Evolutionary conservation across 2,329 filamentous ascomycete genomes (phyloP), one percentile per base, ranked within the genome.

Genomic region (Calonectria montana): DNA sequence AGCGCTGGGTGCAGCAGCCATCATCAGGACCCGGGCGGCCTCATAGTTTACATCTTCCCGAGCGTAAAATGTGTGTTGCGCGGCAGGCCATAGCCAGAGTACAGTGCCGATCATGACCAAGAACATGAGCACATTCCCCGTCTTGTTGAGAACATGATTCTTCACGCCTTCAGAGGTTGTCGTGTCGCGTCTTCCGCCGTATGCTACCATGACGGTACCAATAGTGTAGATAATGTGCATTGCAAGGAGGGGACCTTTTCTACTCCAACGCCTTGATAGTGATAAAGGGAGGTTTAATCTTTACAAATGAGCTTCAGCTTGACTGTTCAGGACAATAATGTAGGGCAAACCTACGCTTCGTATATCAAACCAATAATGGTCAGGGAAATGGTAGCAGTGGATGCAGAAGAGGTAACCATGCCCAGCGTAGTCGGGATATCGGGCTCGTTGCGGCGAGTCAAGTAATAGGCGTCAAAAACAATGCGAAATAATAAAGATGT

Each of bases 401-500:
- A 57, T 9, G 53, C 64, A 7, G 64, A 45, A 31, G 41, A 45
- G 25, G 64, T 57, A 35, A 70, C 67, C 43, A 70, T 55, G 2
- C 43, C 45, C 6, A 67, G 21, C 9, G 27, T 55, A 13, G 45
- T 70, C 4, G 67, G 41, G 12, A 66, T 35, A 12, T 70, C 55
- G 37, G 64, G 64, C 12, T 66, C 50, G n/a, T 66, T 57, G 37
- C 35, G 50, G 45, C 50, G 67, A 9, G 55, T 43, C 18, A 67
- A 27, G 31, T 55, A 47, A 23, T 67, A 70, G 13, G 53, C 45
- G 2, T 70, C 64, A 7, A 35, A 62, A 12, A 75, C 53, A 35
- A 80, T 75, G 25, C 75, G 74, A 16, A 75, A 70, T 3, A 27
- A 39, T 27, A 78, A 77, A 47, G 75, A 75, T 5, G 72, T 74